A percentile compares a stretch with the other conserved stretches of the same genome.
These are phyloP conservation scores for Gaultheria prostrata DNA, from an alignment of 148 eudicot genomes.

Conservation along the genomic window DNA sequence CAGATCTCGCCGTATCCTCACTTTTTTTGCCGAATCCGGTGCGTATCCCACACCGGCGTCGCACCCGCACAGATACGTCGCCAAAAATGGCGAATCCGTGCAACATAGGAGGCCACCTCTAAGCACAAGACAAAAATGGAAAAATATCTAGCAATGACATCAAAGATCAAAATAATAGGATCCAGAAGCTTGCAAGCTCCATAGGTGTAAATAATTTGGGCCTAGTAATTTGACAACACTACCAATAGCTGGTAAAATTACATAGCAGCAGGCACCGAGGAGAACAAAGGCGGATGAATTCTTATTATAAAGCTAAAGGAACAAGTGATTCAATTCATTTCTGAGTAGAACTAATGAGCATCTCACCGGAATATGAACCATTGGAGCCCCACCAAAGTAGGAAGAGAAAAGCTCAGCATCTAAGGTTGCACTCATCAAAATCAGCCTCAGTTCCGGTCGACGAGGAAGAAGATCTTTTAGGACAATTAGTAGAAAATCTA, in stretches of 20 bases:
- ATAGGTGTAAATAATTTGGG: not conserved
- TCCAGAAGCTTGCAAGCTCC: conserved; percentile 12
- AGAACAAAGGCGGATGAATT: not conserved
- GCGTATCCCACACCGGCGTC: too few species aligned
- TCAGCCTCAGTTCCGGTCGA: conserved; percentile 81
- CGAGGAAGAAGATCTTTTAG: conserved; percentile 90
- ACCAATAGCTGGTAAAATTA: not conserved
- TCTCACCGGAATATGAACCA: conserved; percentile 77
- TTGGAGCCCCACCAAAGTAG: conserved; percentile 80
- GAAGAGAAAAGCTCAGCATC: conserved; percentile 93
- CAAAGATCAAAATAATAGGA: not conserved
- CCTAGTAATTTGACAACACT: not conserved
- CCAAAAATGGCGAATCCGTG: too few species aligned
- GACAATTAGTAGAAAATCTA: conserved; percentile 95
- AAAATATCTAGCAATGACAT: not conserved
- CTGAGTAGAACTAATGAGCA: not conserved
- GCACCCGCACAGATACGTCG: too few species aligned
- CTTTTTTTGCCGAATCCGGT: too few species aligned
- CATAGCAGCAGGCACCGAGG: not conserved
- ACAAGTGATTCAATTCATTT: conserved; percentile 4
- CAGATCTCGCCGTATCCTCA: too few species aligned
- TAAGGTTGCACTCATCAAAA: conserved; percentile 98
- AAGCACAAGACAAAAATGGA: not conserved
- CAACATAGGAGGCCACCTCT: too few species aligned
- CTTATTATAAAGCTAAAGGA: not conserved